A percentile compares a stretch with the other conserved stretches of the same genome.
Evolutionary conservation across 2,329 filamentous ascomycete genomes (phyloP).

Genomic region (Fusarium heterosporum): DNA sequence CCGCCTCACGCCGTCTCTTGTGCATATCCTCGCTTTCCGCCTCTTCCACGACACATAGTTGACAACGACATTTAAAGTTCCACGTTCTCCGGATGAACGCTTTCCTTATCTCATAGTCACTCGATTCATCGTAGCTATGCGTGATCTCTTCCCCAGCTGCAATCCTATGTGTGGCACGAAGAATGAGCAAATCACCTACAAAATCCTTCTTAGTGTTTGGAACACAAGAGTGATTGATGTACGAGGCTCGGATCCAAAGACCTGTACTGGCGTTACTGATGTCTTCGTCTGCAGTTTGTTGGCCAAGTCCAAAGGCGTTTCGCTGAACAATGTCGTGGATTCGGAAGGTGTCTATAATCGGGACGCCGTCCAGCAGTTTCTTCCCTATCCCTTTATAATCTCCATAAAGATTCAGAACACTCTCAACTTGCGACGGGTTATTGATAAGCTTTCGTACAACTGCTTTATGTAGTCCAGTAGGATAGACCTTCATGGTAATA

Average conservation of each 20-base stretch:
- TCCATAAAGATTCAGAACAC: constrained; percentile 43
- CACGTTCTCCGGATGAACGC: constrained; percentile 47
- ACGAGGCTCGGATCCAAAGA: constrained; percentile 55
- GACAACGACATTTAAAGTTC: constrained; percentile 55
- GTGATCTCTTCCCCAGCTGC: constrained; percentile 51
- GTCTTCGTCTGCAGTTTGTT: constrained; percentile 46
- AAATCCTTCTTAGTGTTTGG: constrained; percentile 53
- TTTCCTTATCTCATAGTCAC: constrained; percentile 43
- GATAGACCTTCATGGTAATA: constrained; percentile 46
- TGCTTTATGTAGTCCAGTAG: constrained; percentile 48
- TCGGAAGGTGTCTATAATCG: constrained; percentile 49
- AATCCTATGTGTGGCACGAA: constrained; percentile 53
- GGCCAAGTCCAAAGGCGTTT: constrained; percentile 51
- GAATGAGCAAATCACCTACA: constrained; percentile 55
- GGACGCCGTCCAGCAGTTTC: constrained; percentile 28
- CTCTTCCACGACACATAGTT: constrained; percentile 51
- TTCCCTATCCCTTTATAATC: constrained; percentile 45
- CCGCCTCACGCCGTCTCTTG: constrained; percentile 35
- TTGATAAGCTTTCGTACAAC: constrained; percentile 45
- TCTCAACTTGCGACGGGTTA: constrained; percentile 44
- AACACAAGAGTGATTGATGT: constrained; percentile 58
- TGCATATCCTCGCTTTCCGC: constrained; percentile 33
- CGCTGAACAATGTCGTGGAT: constrained; percentile 51
- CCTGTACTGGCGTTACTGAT: constrained; percentile 52
- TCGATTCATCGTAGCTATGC: constrained; percentile 49